Base-by-base conservation (phyloP, 768 basidiomycete genomes). In the Sarcomyxa edulis region DNA sequence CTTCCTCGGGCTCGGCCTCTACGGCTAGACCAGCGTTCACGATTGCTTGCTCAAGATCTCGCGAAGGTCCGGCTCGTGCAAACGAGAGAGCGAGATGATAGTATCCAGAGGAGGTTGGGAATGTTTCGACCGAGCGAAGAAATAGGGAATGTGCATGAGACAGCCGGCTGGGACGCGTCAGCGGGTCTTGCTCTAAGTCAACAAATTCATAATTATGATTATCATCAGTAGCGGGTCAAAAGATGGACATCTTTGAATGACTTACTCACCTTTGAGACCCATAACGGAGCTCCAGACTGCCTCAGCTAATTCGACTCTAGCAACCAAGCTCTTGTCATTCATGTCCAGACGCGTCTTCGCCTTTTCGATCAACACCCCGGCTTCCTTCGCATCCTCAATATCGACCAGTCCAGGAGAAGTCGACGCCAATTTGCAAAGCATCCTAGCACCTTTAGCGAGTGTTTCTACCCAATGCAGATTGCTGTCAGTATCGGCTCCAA, bases 81-180 rank as follows among this genome's bases (percentile, higher is more conserved):
- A 78, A 72, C 0, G 83, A 83, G 6, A 90, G 64, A 0, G 94
- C 84, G n/a, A 93, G 74, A 39, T 94, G 87, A 50, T 84, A 91
- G 48, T 83, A 72, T 0, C 73, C 78, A 3, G 71, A 64, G 1
- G 85, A 64, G 0, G 75, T 73, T 0, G 82, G 62, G 19, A 68
- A 58, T 14, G 58, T 47, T 12, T 64, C 58, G 12, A 79, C 60
- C 2, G 85, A 78, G 6, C 52, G 55, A 5, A 65, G 50, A 22
- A 84, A 71, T 25, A 73, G 64, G 0, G 55, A 44, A 37, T 83
- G 72, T 0, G 87, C 77, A 12, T 73, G 59, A 2, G 69, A 58
- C 32, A 95, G 72, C 14, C 74, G 77, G 12, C 48, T 56, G 0
- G 78, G 67, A 8, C 94, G 78, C 1, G 69, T 74, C 10, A 68